These are phyloP conservation scores for Letharia lupina DNA, from an alignment of 495 filamentous ascomycete species.

Conservation along the genomic window DNA sequence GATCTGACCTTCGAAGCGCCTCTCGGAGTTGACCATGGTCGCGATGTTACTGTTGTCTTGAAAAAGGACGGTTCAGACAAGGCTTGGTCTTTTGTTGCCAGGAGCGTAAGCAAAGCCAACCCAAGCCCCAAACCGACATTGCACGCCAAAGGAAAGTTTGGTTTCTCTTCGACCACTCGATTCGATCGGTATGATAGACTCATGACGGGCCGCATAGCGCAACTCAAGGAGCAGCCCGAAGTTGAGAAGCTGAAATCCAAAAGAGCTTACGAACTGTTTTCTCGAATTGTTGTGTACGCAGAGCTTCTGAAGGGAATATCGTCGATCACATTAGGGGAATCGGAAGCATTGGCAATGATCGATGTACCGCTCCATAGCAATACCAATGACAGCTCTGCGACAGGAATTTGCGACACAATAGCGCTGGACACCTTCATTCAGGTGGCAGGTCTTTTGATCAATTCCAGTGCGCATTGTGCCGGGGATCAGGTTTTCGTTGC, in stretches of 20 bases:
- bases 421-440: conserved; percentile 31
- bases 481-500: conserved; percentile 27
- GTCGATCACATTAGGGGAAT: conserved; percentile 21
- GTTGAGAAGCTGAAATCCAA: conserved; percentile 3
- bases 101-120: not conserved
- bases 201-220: conserved; percentile 1
- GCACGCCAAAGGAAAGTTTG: conserved; percentile 11
- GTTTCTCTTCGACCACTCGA: conserved; percentile 6
- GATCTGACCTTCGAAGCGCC: conserved; percentile 12
- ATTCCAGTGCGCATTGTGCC: conserved; percentile 23
- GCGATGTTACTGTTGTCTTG: conserved; percentile 1
- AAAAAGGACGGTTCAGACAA: not conserved
- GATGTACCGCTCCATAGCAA: conserved; percentile 6
- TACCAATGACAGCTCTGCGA: conserved; percentile 22
- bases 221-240: not conserved
- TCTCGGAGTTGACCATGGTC: conserved; percentile 4
- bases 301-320: conserved; percentile 22
- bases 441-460: conserved; percentile 30
- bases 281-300: conserved; percentile 25
- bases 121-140: not conserved
- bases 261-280: conserved; percentile 27
- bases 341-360: conserved; percentile 24
- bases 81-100: conserved; percentile 5
- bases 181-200: conserved; percentile 8
- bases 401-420: conserved; percentile 22